Conservation (phyloP, 2,329 filamentous ascomycete genomes). For the Exophiala sideris region DNA sequence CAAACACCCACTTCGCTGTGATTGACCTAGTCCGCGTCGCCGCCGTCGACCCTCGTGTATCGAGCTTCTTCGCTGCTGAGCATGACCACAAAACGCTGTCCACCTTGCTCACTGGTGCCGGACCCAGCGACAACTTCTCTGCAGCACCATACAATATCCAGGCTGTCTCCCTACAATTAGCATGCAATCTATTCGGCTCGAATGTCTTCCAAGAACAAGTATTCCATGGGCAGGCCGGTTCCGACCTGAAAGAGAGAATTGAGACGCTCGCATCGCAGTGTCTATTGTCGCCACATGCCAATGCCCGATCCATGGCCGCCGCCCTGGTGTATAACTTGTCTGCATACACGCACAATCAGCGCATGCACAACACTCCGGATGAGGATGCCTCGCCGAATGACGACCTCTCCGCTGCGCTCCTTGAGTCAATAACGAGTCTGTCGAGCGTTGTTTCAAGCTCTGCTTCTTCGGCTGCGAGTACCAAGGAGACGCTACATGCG, state of each 20-base stretch:
- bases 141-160: slow-evolving; percentile 75
- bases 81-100: slow-evolving; percentile 60
- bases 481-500: slow-evolving; percentile 68
- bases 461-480: too few relatives aligned
- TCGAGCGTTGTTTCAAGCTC: too few relatives aligned
- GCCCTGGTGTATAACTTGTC: slow-evolving; percentile 82
- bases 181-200: slow-evolving; percentile 80
- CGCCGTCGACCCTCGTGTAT: slow-evolving; percentile 72
- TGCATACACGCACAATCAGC: slow-evolving; percentile 63
- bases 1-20: slow-evolving; percentile 69
- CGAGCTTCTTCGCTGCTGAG: slow-evolving; percentile 80
- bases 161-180: slow-evolving; percentile 76
- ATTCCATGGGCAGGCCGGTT: slow-evolving; percentile 33
- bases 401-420: slow-evolving; percentile 67
- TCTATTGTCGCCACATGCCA: slow-evolving; percentile 73
- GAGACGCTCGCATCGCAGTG: slow-evolving; percentile 70
- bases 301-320: slow-evolving; percentile 75
- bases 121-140: slow-evolving; percentile 43
- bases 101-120: slow-evolving; percentile 47
- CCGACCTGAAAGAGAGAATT: slow-evolving; percentile 54
- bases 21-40: slow-evolving; percentile 81
- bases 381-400: slow-evolving; percentile 45
- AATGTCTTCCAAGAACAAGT: slow-evolving; percentile 67
- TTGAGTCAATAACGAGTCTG: slow-evolving; percentile 40
- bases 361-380: slow-evolving; percentile 57